Base-by-base conservation (phyloP, 208 protist species). In the Angomonas desouzai region DNA sequence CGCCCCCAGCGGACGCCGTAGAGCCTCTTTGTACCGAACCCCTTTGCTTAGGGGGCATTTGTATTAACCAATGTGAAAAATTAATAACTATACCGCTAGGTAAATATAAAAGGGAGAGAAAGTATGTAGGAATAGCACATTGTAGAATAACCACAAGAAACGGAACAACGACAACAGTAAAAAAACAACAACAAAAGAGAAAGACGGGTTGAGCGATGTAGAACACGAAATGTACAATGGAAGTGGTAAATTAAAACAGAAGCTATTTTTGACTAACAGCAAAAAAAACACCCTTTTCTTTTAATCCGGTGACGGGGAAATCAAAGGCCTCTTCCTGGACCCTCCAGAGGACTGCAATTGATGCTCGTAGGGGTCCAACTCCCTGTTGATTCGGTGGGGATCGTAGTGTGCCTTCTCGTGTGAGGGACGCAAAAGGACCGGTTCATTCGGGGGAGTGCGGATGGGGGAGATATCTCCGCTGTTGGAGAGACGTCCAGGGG, bases 281-380 rank as follows among this genome's bases (percentile, higher is more conserved):
- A 13, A 23, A 16, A 51, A 51, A 3, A 23, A 13, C 6, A 27
- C 9, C 6, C n/a, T 27, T 23, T 23, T 23, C 9, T 3, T 27
- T 51, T 51, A 51, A 23, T 51, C 45, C 6, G 45, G 45, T 23
- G 45, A 23, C 6, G 45, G 45, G n/a, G 45, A 51, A 51, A 51
- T 51, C 18, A 51, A 23, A 9, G 45, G 6, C 20, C 45, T 23
- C n/a, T 51, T 13, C 9, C 18, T 13, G 45, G 36, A 40, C 6
- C 13, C 13, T 40, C 36, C 9, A 40, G 36, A 40, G 36, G 36
- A 40, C 9, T 6, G 36, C 13, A 18, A 6, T 18, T 40, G 6
- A 18, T 40, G 36, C 9, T 40, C 13, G 13, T 40, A 40, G 36
- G 6, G 13, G 36, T 40, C 36, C 6, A 40, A 18, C 13, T 40